Evolutionary conservation across 805 yeast species (phyloP), one percentile per base, ranked within the genome.

Genomic region (Candida khao-thaluensis): DNA sequence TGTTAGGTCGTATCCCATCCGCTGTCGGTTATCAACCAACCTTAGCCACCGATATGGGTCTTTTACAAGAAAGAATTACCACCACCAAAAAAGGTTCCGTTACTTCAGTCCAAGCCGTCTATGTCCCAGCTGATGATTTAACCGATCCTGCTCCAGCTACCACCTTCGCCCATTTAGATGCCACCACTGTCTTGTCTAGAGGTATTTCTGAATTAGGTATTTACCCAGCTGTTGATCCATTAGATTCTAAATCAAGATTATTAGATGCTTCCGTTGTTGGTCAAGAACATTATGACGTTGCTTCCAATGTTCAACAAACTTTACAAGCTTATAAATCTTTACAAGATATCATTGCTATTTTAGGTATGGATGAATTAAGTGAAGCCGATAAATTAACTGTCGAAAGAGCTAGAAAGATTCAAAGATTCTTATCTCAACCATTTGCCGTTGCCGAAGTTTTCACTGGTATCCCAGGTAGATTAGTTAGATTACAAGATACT

Each of bases 1-100:
- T 91, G 77, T 80, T 91, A 70, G 99, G 99, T 78, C 96, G 99
- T 87, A 91, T 91, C 71, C 99, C 99, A 73, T 93, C 99, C 57
- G 99, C 99, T 62, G 99, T 93, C 88, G 99, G 99, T 87, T 91
- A 91, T 77, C 99, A 91, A 80, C 99, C 99, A 74, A 91, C 99
- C 61, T 82, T 91, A 77, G 96, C 99, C 79, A 93, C 99, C 66
- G 99, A 93, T 89, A 93, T 93, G 99, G 99, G 99, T 88, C 81
- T 88, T 70, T 81, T 93, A 70, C 99, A 93, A 82, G 99, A 93
- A 81, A 91, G 99, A 82, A 93, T 93, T 77, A 93, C 99, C 77
- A 91, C 99, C 77, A 93, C 99, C 71, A 82, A 79, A 74, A 93
- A 93, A 82, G 99, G 99, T 82, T 93, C 99, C 71, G 99, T 93